Evolutionary conservation across 2,329 filamentous ascomycete species (phyloP), one percentile per base, ranked within the genome.

Genomic region (Aphanocladium album): DNA sequence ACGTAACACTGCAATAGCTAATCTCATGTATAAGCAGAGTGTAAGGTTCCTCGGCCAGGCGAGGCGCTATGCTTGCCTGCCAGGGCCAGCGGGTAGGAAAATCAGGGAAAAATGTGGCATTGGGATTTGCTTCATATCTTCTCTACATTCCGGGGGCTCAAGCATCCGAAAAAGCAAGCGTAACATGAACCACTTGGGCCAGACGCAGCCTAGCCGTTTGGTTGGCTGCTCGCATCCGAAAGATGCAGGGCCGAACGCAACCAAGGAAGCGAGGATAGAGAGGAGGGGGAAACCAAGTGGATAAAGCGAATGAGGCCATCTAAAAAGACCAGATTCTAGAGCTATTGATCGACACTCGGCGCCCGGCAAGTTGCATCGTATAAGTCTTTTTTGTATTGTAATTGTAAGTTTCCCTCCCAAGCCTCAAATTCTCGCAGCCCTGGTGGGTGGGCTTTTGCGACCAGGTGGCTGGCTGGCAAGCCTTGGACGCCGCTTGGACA

Each of bases 341-440:
- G 45, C 35, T 21, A 51, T 51, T 51, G 56, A 58, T 58, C 56
- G 56, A 51, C 56, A 35, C 21, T 51, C n/a, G 35, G 56, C 25
- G 35, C 33, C 14, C 21, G 35, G 56, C 33, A 43, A 51, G 23
- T n/a, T 51, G 56, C 46, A 50, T 33, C 30, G 27, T 47, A 23
- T 25, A 17, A 35, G 27, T 57, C 8, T 21, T 1, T 39, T 16
- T 45, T 19, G 3, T 19, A 25, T 33, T 46, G 19, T 16, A 9
- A n/a, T 19, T 9, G 33, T 6, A 9, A 12, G 9, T 41, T 5
- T 27, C 35, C 3, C 11, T 51, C 5, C 27, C 27, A 35, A 51
- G 49, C 33, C 33, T 51, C 33, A 35, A 6, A 35, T 35, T 12
- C 33, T 12, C 12, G 33, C 5, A n/a, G 6, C n/a, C n/a, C n/a